These are phyloP conservation scores for Parachaetomium inaequale DNA, from an alignment of 495 filamentous ascomycete species.

Conservation along the genomic window DNA sequence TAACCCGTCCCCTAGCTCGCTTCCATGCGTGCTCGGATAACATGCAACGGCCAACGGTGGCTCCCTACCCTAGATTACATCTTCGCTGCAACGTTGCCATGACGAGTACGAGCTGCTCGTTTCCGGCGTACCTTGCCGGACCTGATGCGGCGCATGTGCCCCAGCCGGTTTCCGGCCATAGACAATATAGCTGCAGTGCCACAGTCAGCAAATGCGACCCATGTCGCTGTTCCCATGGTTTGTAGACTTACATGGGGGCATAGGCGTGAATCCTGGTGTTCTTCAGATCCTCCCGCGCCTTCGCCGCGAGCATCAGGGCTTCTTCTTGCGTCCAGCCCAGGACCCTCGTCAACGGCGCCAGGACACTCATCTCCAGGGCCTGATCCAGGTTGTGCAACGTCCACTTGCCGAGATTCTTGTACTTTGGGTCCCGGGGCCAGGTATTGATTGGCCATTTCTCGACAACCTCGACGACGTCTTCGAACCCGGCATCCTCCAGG, in stretches of 20 bases:
- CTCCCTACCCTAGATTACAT: no score
- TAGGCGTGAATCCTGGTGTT: background rate
- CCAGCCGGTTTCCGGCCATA: background rate
- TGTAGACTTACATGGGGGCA: background rate
- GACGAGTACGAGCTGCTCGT: no score
- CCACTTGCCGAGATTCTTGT: slow-evolving; percentile 50
- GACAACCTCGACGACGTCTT: slow-evolving; percentile 43
- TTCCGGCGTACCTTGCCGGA: no score
- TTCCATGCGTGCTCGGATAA: no score
- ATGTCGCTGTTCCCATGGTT: background rate
- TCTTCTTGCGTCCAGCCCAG: slow-evolving; percentile 2
- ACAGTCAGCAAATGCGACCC: background rate
- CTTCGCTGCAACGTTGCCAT: no score
- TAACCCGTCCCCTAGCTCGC: no score
- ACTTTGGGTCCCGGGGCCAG: slow-evolving; percentile 52
- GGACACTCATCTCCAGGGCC: background rate
- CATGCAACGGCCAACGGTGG: no score
- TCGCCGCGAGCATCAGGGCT: background rate
- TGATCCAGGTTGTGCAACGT: slow-evolving; percentile 26
- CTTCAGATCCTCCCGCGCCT: background rate
- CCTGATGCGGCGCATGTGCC: no score
- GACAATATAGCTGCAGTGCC: background rate
- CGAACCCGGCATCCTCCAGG: slow-evolving; percentile 51
- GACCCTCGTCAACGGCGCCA: background rate
- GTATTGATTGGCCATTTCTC: slow-evolving; percentile 43